Percentiles rank a stretch among this genome's conserved stretches.
Conservation (phyloP, 495 filamentous ascomycete species). For the Glonium stellatum region DNA sequence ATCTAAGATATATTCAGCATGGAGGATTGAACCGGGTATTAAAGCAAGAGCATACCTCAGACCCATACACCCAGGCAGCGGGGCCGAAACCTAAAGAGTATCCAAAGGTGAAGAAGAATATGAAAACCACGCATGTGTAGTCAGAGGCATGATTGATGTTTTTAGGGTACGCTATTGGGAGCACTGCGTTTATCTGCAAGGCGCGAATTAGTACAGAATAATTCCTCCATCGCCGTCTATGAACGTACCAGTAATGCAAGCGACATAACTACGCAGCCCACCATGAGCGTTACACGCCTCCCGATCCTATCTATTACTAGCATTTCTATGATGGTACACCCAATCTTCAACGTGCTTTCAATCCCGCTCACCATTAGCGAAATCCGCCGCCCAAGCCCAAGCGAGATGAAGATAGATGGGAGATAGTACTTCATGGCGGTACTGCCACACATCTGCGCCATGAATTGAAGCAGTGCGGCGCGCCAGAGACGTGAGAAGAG, state of each 20-base stretch:
- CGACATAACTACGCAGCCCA: slow-evolving; percentile 43
- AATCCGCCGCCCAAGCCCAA: slow-evolving; percentile 41
- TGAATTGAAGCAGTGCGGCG: slow-evolving; percentile 45
- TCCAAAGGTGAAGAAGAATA: slow-evolving; percentile 52
- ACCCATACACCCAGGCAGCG: slow-evolving; percentile 52
- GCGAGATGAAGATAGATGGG: slow-evolving; percentile 42
- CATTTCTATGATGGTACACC: slow-evolving; percentile 45
- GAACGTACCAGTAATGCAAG: slow-evolving; percentile 42
- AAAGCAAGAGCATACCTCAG: slow-evolving; percentile 38
- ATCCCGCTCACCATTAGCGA: slow-evolving; percentile 46
- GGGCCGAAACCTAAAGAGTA: slow-evolving; percentile 53
- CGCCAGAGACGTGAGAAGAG: slow-evolving; percentile 30
- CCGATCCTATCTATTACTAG: slow-evolving; percentile 45
- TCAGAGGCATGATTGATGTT: slow-evolving; percentile 46
- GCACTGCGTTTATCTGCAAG: slow-evolving; percentile 45
- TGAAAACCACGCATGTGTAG: slow-evolving; percentile 47
- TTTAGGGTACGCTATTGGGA: slow-evolving; percentile 46
- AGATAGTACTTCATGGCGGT: slow-evolving; percentile 52
- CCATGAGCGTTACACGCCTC: slow-evolving; percentile 39
- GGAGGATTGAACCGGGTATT: not conserved
- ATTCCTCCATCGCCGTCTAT: not conserved
- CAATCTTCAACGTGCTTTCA: slow-evolving; percentile 47
- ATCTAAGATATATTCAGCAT: slow-evolving; percentile 34
- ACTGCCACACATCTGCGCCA: slow-evolving; percentile 50
- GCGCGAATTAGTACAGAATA: slow-evolving; percentile 1